phyloP scores from a whole-genome alignment of 352 stramenopile species.

The Peronospora farinosa region DNA sequence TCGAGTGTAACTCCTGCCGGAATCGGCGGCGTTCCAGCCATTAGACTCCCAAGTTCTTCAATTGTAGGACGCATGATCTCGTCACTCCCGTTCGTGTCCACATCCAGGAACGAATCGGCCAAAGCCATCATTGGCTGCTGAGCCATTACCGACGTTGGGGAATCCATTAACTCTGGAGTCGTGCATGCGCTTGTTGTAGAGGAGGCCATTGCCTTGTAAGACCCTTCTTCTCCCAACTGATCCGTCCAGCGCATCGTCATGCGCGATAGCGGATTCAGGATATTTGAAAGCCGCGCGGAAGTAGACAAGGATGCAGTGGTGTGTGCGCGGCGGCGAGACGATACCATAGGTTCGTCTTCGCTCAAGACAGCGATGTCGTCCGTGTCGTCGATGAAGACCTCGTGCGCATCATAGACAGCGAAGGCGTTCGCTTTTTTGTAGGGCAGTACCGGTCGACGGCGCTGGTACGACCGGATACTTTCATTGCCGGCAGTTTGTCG shows the following conservation, averaged over 20 bases:
- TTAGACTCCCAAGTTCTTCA: constrained; percentile 31
- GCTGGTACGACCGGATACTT: constrained; percentile 9
- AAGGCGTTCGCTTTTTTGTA: constrained; percentile 23
- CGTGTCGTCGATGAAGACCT: constrained; percentile 27
- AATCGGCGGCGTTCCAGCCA: constrained; percentile 44
- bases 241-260: constrained; percentile 42
- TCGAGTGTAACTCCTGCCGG: constrained; percentile 41
- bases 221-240: constrained; percentile 8
- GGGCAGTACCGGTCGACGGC: constrained; percentile 14
- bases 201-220: constrained; percentile 8
- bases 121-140: constrained; percentile 34
- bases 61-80: constrained; percentile 38
- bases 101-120: constrained; percentile 44
- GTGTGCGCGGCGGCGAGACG: constrained; percentile 39
- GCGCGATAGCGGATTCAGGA: constrained; percentile 43
- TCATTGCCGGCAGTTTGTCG: constrained; percentile 36
- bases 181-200: constrained; percentile 25
- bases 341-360: constrained; percentile 28
- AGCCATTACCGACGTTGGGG: constrained; percentile 23
- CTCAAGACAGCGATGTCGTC: constrained; percentile 33
- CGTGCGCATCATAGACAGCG: constrained; percentile 20
- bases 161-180: constrained; percentile 24
- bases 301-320: constrained; percentile 36
- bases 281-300: constrained; percentile 25
- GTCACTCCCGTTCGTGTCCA: constrained; percentile 46